Evolutionary conservation across 2,329 filamentous ascomycete species (phyloP), one percentile per base, ranked within the genome.

Genomic region (Alternaria gansuensis): DNA sequence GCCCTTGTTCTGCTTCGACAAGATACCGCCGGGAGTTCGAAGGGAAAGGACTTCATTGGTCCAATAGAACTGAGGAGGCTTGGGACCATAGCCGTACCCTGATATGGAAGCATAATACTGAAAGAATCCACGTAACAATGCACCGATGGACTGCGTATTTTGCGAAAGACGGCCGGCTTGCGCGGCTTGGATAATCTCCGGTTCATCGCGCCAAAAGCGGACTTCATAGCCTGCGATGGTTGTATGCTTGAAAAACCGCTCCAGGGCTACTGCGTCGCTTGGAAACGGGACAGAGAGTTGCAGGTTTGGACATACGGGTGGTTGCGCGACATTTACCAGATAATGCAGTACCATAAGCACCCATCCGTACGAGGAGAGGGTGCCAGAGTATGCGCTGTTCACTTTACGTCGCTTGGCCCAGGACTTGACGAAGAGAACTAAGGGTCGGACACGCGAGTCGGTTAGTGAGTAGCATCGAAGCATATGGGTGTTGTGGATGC

Each of bases 291-390:
- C 66, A 84, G 81, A 54, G 23, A 83, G 78, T 72, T 96, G 92
- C 2, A 97, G 83, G 70, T 97, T 97, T 0, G 91, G 92, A 57
- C 92, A 88, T 17, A 97, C 90, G 53, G 92, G 92, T 0, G 93
- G 93, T 46, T 87, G 82, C 1, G 86, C 90, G 51, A 97, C 77
- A 67, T 97, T 96, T 71, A 95, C 87, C 28, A 97, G 85, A 72
- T 94, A 97, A 77, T 97, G 93, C 14, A 97, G 81, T 4, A 96
- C 88, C 93, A 97, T 96, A 37, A 97, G 80, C 5, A 95, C 92
- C 77, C 94, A 97, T 49, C 93, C 93, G 70, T 97, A 97, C 65
- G 91, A 94, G 51, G 90, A 93, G 17, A 97, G 81, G 0, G 92
- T 96, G 40, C 93, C 93, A 36, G 89, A 88, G 73, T 96, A 96